Evolutionary conservation across 805 yeast species (phyloP).

Genomic region (Yamadazyma takamatsuzukensis): DNA sequence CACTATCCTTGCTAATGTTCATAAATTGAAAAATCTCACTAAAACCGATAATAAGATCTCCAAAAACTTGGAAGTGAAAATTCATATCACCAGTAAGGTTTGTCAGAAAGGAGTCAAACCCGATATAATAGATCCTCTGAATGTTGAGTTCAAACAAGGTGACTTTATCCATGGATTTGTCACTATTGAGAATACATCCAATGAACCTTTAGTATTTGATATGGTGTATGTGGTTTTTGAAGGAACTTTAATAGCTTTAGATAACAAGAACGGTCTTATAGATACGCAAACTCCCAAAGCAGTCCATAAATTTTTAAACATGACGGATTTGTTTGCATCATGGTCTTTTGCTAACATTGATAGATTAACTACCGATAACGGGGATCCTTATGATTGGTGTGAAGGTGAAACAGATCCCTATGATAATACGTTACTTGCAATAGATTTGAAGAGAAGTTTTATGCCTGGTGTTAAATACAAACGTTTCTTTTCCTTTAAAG

Average conservation of each 20-base stretch:
- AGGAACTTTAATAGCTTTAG: constrained; percentile 28
- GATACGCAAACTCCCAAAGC: constrained; percentile 23
- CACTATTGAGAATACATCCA: constrained; percentile 29
- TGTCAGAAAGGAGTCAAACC: constrained; percentile 40
- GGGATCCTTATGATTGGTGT: constrained; percentile 45
- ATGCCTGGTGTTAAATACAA: constrained; percentile 38
- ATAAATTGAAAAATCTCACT: constrained; percentile 32
- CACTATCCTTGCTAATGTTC: constrained; percentile 41
- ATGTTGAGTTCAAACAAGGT: constrained; percentile 35
- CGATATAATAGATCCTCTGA: constrained; percentile 27
- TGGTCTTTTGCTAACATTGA: constrained; percentile 44
- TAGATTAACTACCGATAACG: constrained; percentile 34
- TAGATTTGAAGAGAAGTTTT: constrained; percentile 34
- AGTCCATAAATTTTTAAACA: constrained; percentile 38
- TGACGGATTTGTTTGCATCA: constrained; percentile 42
- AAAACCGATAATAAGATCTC: constrained; percentile 25
- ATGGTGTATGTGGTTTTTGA: constrained; percentile 45
- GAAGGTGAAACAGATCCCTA: constrained; percentile 41
- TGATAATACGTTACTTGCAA: constrained; percentile 32
- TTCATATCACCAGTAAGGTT: constrained; percentile 34
- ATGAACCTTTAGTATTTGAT: constrained; percentile 35
- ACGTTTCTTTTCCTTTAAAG: constrained; percentile 37
- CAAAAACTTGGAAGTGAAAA: constrained; percentile 26
- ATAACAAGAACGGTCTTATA: constrained; percentile 19
- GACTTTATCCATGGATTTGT: constrained; percentile 43